Conservation (phyloP, 345 rosid genomes). For the Gossypioides kirkii region DNA sequence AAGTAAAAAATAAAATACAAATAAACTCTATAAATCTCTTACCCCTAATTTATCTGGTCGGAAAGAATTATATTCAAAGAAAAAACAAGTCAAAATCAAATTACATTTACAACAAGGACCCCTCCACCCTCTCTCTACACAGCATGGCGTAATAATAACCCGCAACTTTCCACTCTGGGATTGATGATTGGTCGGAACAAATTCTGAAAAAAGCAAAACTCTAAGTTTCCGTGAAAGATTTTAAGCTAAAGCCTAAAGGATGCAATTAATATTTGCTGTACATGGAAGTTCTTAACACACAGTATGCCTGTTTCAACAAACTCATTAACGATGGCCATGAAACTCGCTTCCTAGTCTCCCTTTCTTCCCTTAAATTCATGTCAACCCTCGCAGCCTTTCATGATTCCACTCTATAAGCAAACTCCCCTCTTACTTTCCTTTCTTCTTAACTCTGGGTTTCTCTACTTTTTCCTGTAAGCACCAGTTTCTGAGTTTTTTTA, state of each 20-base stretch:
- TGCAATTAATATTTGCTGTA: not conserved
- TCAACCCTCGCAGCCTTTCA: not conserved
- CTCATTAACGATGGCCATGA: not conserved
- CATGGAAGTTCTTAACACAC: not conserved
- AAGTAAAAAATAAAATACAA: no score
- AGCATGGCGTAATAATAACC: not conserved
- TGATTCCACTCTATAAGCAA: not conserved
- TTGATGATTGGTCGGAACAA: not conserved
- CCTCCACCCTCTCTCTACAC: no score
- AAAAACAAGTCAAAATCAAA: no score
- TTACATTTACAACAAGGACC: not conserved
- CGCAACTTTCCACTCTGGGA: no score
- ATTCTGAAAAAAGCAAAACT: not conserved
- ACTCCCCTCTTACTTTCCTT: not conserved
- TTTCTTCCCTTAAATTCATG: conserved; percentile 9
- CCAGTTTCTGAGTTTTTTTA: not conserved
- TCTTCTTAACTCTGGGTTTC: not conserved
- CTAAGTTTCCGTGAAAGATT: not conserved
- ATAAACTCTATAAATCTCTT: no score
- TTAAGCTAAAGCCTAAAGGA: not conserved
- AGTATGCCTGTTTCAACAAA: not conserved
- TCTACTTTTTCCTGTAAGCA: not conserved
- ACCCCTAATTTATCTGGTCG: no score
- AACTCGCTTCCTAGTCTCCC: not conserved
- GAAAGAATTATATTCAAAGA: no score